Evolutionary conservation across 805 yeast genomes (phyloP).

Genomic region (Tetrapisispora phaffii): DNA sequence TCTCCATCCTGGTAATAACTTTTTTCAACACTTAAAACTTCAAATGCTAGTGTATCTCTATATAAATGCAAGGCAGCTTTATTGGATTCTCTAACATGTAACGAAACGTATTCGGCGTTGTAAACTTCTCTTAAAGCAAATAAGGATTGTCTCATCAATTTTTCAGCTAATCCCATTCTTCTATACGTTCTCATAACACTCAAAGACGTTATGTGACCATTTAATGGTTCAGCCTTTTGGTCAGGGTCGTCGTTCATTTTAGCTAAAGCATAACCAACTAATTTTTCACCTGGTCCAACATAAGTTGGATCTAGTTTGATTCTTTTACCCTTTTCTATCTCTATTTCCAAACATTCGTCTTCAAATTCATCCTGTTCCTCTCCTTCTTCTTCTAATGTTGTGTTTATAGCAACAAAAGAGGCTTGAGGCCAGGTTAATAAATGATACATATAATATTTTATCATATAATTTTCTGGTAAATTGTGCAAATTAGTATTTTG

Average conservation of each 20-base stretch:
- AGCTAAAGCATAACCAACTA: slow-evolving; percentile 93
- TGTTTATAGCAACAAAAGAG: slow-evolving; percentile 86
- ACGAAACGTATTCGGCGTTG: slow-evolving; percentile 70
- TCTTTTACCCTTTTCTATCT: slow-evolving; percentile 14
- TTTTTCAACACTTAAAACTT: slow-evolving; percentile 70
- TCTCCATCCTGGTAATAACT: slow-evolving; percentile 96
- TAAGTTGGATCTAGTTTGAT: slow-evolving; percentile 55
- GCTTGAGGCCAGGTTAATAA: slow-evolving; percentile 96
- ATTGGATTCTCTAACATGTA: slow-evolving; percentile 90
- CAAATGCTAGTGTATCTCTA: slow-evolving; percentile 74
- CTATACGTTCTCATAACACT: slow-evolving; percentile 94
- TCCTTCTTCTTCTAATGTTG: slow-evolving; percentile 29
- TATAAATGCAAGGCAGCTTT: slow-evolving; percentile 90
- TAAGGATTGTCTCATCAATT: slow-evolving; percentile 75
- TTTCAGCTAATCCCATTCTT: slow-evolving; percentile 90
- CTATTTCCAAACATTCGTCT: slow-evolving; percentile 14
- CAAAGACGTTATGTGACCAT: slow-evolving; percentile 89
- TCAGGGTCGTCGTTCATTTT: slow-evolving; percentile 94
- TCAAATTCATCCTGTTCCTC: slow-evolving; percentile 14
- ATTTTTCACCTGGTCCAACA: slow-evolving; percentile 55
- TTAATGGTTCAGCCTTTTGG: slow-evolving; percentile 61
- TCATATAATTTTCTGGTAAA: slow-evolving; percentile 86
- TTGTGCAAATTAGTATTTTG: slow-evolving; percentile 89
- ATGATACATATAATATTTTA: slow-evolving; percentile 91
- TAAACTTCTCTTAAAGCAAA: slow-evolving; percentile 74